Conservation (phyloP, 225 moss, liverwort and hornwort species). For the Physcomitrium patens region DNA sequence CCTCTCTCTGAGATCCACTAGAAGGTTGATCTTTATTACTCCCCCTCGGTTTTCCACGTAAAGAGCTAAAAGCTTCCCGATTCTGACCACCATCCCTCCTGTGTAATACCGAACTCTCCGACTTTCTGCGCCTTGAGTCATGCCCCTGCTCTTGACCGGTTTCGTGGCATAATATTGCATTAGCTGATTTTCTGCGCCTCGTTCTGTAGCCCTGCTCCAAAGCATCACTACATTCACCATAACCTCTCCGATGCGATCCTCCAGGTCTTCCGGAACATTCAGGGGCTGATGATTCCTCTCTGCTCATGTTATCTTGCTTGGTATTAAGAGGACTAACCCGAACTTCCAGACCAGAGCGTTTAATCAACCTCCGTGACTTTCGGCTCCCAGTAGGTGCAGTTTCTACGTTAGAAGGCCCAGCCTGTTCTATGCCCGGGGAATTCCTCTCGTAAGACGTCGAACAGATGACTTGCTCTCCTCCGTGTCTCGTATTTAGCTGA, state of each 20-base stretch:
- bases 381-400: slow-evolving; percentile 32
- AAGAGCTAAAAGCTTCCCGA: slow-evolving; percentile 21
- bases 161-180: slow-evolving; percentile 20
- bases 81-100: slow-evolving; percentile 27
- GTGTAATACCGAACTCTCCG: slow-evolving; percentile 20
- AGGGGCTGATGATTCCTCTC: slow-evolving; percentile 29
- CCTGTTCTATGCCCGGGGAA: slow-evolving; percentile 34
- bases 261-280: slow-evolving; percentile 26
- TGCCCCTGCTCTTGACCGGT: slow-evolving; percentile 34
- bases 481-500: slow-evolving; percentile 34
- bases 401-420: slow-evolving; percentile 16
- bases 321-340: slow-evolving; percentile 12
- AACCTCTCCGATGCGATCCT: slow-evolving; percentile 35
- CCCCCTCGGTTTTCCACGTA: slow-evolving; percentile 14
- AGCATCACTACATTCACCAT: slow-evolving; percentile 26
- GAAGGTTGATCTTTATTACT: slow-evolving; percentile 24
- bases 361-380: slow-evolving; percentile 48
- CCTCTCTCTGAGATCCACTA: slow-evolving; percentile 25
- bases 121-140: slow-evolving; percentile 40
- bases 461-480: slow-evolving; percentile 25
- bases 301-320: slow-evolving; percentile 29
- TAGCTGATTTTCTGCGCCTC: slow-evolving; percentile 42
- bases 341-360: slow-evolving; percentile 23
- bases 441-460: slow-evolving; percentile 26
- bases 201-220: slow-evolving; percentile 29